These are phyloP conservation scores for Eucalyptus curtisii DNA, from an alignment of 345 rosid genomes.

Conservation along the genomic window DNA sequence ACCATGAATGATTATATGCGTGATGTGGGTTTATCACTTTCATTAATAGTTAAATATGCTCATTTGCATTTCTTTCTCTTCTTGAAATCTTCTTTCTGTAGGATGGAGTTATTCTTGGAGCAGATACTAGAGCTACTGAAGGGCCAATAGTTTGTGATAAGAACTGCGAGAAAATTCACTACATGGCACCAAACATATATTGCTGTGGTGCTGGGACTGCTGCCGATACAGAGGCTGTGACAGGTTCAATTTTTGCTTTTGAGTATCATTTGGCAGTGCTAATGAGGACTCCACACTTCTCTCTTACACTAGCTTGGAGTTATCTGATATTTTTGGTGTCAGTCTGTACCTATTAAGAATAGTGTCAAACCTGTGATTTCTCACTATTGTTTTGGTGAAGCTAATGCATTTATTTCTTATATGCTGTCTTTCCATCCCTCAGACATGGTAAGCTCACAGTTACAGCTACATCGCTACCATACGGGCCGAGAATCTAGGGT, in stretches of 20 bases:
- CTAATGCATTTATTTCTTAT: neutral
- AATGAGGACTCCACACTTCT: neutral
- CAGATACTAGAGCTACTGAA: conserved; percentile 52
- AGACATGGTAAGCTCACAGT: conserved; percentile 13
- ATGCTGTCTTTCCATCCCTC: neutral
- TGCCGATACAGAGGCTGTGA: conserved; percentile 98
- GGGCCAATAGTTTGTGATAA: conserved; percentile 96
- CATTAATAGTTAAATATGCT: neutral
- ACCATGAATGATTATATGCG: neutral
- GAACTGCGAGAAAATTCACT: conserved; percentile 97
- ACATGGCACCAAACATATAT: conserved; percentile 95
- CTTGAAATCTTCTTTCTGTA: neutral
- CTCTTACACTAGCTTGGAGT: neutral
- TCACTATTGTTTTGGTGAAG: neutral
- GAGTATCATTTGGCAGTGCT: neutral
- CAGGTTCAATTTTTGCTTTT: conserved; percentile 28
- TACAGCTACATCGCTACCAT: conserved; percentile 4
- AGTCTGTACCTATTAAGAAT: neutral
- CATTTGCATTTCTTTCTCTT: neutral
- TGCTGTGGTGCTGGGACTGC: conserved; percentile 99
- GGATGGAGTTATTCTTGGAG: conserved; percentile 96
- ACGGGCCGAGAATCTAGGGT: conserved; percentile 4
- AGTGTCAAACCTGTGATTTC: neutral
- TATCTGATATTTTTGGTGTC: neutral
- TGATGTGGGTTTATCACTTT: neutral